Evolutionary conservation across 1,284 basidiomycete genomes (phyloP).

Genomic region (Agroathelia rolfsii): DNA sequence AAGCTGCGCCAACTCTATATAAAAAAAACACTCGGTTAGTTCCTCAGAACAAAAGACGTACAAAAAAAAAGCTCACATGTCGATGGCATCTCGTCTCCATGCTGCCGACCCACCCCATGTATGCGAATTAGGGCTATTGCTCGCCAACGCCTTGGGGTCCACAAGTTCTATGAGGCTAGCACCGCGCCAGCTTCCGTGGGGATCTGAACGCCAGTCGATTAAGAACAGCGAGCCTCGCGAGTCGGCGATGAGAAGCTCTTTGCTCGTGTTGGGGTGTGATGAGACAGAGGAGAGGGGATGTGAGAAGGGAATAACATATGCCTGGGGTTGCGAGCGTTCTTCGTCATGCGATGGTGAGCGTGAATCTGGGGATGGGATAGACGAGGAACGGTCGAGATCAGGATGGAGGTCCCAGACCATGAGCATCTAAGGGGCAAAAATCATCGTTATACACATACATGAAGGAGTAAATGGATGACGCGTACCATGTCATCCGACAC

Average conservation of each 20-base stretch:
- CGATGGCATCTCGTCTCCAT: constrained; percentile 57
- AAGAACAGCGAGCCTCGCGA: constrained; percentile 61
- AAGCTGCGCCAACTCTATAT: constrained; percentile 60
- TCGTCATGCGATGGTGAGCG: constrained; percentile 16
- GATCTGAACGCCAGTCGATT: constrained; percentile 70
- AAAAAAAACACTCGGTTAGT: background rate
- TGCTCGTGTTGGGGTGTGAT: constrained; percentile 63
- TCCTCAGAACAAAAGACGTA: constrained; percentile 5
- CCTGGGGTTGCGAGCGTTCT: constrained; percentile 55
- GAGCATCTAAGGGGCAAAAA: constrained; percentile 32
- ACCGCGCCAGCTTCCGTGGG: constrained; percentile 45
- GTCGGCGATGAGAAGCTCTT: constrained; percentile 69
- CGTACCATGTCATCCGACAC: constrained; percentile 55
- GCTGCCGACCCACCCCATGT: constrained; percentile 48
- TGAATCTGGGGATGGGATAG: constrained; percentile 19
- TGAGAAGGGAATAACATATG: constrained; percentile 62
- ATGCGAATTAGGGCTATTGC: constrained; percentile 36
- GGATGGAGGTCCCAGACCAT: constrained; percentile 78
- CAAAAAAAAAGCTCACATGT: constrained; percentile 42
- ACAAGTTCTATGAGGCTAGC: constrained; percentile 59
- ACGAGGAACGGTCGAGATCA: constrained; percentile 29
- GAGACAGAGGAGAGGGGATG: constrained; percentile 57
- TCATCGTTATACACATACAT: constrained; percentile 1
- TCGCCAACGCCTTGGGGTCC: constrained; percentile 53
- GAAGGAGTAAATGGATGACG: constrained; percentile 2